Percentiles rank a stretch among this genome's conserved stretches.
Conservation (phyloP, 2,329 filamentous ascomycete species). For the Trichoderma polysporum region DNA sequence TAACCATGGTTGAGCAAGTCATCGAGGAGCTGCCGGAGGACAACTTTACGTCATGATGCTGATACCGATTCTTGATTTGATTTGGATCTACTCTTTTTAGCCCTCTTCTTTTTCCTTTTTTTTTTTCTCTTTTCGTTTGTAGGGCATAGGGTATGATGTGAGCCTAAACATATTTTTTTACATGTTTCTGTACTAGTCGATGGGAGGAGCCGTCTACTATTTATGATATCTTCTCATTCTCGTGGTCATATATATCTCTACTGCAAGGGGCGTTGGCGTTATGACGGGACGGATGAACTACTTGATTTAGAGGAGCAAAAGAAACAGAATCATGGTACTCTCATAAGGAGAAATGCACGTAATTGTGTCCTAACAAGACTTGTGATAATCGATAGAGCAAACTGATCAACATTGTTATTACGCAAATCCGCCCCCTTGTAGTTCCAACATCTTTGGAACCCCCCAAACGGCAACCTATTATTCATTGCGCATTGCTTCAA, state of each 20-base stretch:
- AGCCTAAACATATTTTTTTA: slow-evolving; percentile 1
- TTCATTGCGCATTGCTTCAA: not conserved
- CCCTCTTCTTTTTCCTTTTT: not conserved
- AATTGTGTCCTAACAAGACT: not conserved
- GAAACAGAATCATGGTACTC: not conserved
- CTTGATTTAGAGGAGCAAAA: not conserved
- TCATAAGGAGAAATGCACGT: not conserved
- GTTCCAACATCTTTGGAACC: not conserved
- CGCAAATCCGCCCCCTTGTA: not conserved
- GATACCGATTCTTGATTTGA: not conserved
- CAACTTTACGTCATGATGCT: slow-evolving; percentile 22
- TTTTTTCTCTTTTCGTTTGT: not conserved
- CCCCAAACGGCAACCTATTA: not conserved
- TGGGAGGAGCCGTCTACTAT: not conserved
- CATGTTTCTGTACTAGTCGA: not conserved
- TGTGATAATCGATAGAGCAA: not conserved
- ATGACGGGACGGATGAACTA: not conserved
- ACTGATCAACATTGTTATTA: not conserved
- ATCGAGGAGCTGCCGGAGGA: slow-evolving; percentile 61
- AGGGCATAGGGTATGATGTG: slow-evolving; percentile 1
- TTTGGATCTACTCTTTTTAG: not conserved
- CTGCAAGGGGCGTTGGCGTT: slow-evolving; percentile 13
- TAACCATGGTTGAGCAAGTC: slow-evolving; percentile 72
- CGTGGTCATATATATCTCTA: not conserved
- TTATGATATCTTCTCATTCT: not conserved